Conservation (phyloP, 2,329 filamentous ascomycete genomes). For the Calycina herbarum region DNA sequence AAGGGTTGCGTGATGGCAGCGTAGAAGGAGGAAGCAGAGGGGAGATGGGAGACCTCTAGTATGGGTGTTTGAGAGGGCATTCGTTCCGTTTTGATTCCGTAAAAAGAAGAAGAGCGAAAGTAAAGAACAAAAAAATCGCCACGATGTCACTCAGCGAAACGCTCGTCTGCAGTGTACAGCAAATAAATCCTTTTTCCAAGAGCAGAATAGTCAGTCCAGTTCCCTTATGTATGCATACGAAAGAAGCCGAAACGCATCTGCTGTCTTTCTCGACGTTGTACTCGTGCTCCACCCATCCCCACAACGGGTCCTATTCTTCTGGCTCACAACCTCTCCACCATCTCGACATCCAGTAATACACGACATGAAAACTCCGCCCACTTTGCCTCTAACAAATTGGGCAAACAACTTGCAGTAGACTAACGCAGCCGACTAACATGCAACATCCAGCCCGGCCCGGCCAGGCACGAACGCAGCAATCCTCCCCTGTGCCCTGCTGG, state of each 20-base stretch:
- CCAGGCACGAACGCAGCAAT: conserved; percentile 25
- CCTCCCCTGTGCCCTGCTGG: neutral
- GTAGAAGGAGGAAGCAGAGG: conserved; percentile 81
- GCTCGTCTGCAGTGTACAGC: conserved; percentile 4
- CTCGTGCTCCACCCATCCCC: conserved; percentile 5
- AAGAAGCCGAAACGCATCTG: conserved; percentile 15
- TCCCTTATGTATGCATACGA: conserved; percentile 15
- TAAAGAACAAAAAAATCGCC: neutral
- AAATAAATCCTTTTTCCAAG: neutral
- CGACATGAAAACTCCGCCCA: neutral
- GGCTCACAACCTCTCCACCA: conserved; percentile 8
- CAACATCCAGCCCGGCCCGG: conserved; percentile 7
- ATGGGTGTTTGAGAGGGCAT: conserved; percentile 40
- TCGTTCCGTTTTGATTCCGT: neutral
- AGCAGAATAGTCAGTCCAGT: conserved; percentile 5
- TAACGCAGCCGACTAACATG: neutral
- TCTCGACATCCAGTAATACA: conserved; percentile 13
- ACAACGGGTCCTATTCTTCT: conserved; percentile 6
- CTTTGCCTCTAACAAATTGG: neutral
- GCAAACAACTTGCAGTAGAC: neutral
- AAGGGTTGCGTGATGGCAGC: conserved; percentile 75
- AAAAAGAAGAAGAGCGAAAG: neutral
- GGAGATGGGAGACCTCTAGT: conserved; percentile 71
- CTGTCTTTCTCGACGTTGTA: conserved; percentile 1
- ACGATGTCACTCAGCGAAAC: conserved; percentile 4